Evolutionary conservation across 352 stramenopile genomes (phyloP).

Genomic region (Globisporangium emineosum): DNA sequence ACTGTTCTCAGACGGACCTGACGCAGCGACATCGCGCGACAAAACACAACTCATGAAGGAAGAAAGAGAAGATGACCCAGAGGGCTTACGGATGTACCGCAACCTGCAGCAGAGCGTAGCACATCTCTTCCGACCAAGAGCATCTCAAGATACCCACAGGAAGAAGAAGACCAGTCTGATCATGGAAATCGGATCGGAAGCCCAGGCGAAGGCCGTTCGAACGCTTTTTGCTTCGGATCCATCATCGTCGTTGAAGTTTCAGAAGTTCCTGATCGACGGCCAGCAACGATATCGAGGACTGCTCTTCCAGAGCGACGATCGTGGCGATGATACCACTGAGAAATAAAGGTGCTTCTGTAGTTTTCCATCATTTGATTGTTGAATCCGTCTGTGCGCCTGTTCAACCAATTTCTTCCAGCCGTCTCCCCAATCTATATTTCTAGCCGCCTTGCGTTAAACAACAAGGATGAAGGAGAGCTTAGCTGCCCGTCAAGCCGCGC

Average conservation of each 20-base stretch:
- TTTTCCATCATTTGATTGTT: not conserved
- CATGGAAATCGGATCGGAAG: slow-evolving; percentile 58
- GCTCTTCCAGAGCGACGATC: slow-evolving; percentile 25
- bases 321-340: not conserved
- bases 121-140: slow-evolving; percentile 27
- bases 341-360: not conserved
- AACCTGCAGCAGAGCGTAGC: slow-evolving; percentile 30
- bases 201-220: slow-evolving; percentile 42
- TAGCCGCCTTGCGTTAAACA: not conserved
- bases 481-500: slow-evolving; percentile 46
- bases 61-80: slow-evolving; percentile 12
- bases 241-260: slow-evolving; percentile 18
- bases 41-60: not conserved
- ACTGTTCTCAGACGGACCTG: slow-evolving; percentile 56
- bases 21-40: not conserved
- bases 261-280: slow-evolving; percentile 40
- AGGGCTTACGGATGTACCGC: slow-evolving; percentile 58
- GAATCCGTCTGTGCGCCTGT: not conserved
- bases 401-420: not conserved
- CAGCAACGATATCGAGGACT: slow-evolving; percentile 35
- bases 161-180: slow-evolving; percentile 22
- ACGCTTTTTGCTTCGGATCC: slow-evolving; percentile 30
- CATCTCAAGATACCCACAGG: not conserved
- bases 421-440: too few relatives aligned
- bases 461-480: slow-evolving; percentile 57